phyloP scores from a whole-genome alignment of 208 protist species.

The Acanthamoeba triangularis region DNA sequence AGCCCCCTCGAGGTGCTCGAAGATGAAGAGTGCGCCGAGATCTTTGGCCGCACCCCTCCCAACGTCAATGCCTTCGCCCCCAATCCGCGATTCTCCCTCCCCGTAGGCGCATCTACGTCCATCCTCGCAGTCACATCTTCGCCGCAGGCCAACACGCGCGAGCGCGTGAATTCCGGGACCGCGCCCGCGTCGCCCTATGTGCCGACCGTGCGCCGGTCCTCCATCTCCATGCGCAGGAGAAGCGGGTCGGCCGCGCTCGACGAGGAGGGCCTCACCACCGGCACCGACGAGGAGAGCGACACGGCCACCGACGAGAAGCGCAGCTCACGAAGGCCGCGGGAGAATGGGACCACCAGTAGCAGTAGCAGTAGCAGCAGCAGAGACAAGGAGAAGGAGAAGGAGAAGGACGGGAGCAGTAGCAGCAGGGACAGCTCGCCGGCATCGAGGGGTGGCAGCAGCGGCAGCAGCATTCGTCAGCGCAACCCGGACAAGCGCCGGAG shows the following conservation, averaged over 20 bases:
- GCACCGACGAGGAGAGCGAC: conserved; percentile 5
- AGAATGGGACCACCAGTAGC: background rate
- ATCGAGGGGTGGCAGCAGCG: background rate
- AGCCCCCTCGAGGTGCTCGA: conserved; percentile 15
- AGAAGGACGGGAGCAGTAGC: background rate
- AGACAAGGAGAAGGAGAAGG: too few species aligned
- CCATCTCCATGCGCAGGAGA: background rate
- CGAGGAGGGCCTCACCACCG: background rate
- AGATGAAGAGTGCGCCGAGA: conserved; percentile 9
- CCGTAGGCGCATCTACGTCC: background rate
- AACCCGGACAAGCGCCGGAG: background rate
- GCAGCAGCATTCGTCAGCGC: background rate
- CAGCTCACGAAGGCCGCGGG: conserved; percentile 17
- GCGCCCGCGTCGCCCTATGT: background rate
- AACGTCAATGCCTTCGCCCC: background rate
- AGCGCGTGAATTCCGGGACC: background rate
- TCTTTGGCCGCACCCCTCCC: conserved; percentile 19
- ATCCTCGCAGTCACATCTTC: background rate
- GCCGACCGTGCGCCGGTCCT: background rate
- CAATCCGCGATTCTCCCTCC: background rate
- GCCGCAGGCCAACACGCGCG: background rate
- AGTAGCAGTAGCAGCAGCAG: conserved; percentile 2
- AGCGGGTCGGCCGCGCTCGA: background rate
- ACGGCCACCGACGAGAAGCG: background rate
- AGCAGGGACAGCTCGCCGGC: background rate